Conservation (phyloP, 495 filamentous ascomycete genomes). For the Penicillium flavigenum region DNA sequence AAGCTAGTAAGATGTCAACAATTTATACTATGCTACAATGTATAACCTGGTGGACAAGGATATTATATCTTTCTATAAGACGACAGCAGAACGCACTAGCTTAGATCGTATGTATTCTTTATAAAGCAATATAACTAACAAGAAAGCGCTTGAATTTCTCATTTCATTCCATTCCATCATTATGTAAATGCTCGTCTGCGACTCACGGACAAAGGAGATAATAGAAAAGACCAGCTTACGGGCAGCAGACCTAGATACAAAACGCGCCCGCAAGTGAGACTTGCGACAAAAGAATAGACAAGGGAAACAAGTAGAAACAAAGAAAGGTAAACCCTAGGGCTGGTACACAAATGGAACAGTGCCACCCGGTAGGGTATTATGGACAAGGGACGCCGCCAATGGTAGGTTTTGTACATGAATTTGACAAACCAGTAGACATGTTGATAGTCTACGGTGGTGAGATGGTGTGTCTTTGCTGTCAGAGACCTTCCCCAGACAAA, state of each 20-base stretch:
- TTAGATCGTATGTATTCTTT: no score
- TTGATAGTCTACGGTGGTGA: not conserved
- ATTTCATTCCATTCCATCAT: conserved; percentile 14
- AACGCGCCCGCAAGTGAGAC: not conserved
- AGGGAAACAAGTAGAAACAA: not conserved
- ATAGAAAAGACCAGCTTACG: not conserved
- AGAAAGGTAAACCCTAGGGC: not conserved
- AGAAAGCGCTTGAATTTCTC: not conserved
- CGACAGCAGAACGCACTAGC: not conserved
- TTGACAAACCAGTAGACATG: conserved; percentile 6
- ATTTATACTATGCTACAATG: not conserved
- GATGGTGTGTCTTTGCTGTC: not conserved
- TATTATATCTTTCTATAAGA: not conserved
- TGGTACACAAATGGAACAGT: conserved; percentile 2
- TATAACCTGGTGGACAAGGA: not conserved
- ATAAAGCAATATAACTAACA: no score
- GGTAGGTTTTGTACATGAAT: conserved; percentile 27
- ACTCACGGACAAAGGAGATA: conserved; percentile 10
- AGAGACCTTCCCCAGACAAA: not conserved
- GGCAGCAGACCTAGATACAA: conserved; percentile 7
- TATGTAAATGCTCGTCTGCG: conserved; percentile 7
- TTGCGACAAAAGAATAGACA: not conserved
- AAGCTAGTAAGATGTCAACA: not conserved
- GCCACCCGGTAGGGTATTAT: conserved; percentile 6
- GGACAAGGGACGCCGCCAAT: conserved; percentile 17